These are phyloP conservation scores for Russula brevipes DNA, from an alignment of 768 basidiomycete species.

Conservation along the genomic window DNA sequence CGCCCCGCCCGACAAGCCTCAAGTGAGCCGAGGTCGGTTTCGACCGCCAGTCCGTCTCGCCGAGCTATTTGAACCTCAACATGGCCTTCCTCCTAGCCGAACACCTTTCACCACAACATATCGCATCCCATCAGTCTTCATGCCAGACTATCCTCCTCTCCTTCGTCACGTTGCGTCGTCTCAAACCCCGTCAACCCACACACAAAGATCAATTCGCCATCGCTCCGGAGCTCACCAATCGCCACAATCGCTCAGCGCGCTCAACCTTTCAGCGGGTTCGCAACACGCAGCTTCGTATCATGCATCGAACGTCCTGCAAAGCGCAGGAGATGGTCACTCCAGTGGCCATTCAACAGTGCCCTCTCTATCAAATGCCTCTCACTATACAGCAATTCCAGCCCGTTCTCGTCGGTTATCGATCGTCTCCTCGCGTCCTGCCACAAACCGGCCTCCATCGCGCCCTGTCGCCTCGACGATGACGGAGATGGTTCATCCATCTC, in stretches of 20 bases:
- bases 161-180: not conserved
- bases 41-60: not conserved
- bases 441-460: not conserved
- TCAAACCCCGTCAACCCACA: not conserved
- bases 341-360: not conserved
- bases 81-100: not conserved
- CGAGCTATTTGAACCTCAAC: not conserved
- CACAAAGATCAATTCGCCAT: constrained; percentile 6
- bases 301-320: not conserved
- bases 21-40: not conserved
- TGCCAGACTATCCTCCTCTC: constrained; percentile 11
- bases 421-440: not conserved
- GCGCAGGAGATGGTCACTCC: not conserved
- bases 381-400: constrained; percentile 8
- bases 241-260: not conserved
- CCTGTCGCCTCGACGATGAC: not conserved
- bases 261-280: not conserved
- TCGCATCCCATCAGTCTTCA: not conserved
- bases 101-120: not conserved
- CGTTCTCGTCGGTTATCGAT: constrained; percentile 5
- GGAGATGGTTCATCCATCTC: not conserved
- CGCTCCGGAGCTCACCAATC: constrained; percentile 3
- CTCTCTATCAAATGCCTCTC: not conserved
- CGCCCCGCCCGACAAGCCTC: not conserved
- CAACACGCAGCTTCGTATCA: not conserved